Percentiles rank a stretch among this genome's conserved stretches.
These are phyloP conservation scores for Chlorella sorokiniana DNA, from an alignment of 139 green algal genomes.

Conservation along the genomic window DNA sequence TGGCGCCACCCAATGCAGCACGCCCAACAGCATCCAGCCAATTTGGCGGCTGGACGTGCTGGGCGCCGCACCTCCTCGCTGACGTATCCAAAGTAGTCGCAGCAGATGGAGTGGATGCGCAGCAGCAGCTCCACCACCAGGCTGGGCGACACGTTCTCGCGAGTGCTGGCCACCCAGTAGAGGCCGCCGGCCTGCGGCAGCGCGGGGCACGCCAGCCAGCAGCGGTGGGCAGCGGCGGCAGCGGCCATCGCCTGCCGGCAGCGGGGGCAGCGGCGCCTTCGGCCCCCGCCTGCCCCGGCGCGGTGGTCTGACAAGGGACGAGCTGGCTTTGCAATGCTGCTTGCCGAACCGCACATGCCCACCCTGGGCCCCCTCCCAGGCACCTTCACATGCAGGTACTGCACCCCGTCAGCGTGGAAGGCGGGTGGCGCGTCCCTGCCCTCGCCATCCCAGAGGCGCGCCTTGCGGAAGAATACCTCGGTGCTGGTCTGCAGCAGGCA, in stretches of 20 bases:
- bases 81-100: constrained; percentile 90
- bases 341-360: not conserved
- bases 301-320: no score
- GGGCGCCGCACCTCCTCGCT: constrained; percentile 74
- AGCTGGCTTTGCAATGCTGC: no score
- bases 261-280: no score
- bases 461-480: constrained; percentile 92
- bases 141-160: constrained; percentile 86
- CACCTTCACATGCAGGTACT: constrained; percentile 91
- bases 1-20: no score
- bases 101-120: constrained; percentile 84
- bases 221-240: no score
- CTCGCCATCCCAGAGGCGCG: constrained; percentile 84
- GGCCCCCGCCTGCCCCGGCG: no score
- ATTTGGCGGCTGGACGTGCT: not conserved
- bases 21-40: no score
- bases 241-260: no score
- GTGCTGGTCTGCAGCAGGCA: constrained; percentile 53
- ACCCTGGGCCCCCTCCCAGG: not conserved
- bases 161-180: constrained; percentile 88
- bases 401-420: constrained; percentile 93
- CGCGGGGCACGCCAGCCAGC: not conserved
- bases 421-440: constrained; percentile 85
- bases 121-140: constrained; percentile 93
- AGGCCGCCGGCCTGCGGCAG: constrained; percentile 73